A percentile compares a stretch with the other conserved stretches of the same genome.
These are phyloP conservation scores for Cornus kousa DNA, from an alignment of 148 eudicot species.

Conservation along the genomic window DNA sequence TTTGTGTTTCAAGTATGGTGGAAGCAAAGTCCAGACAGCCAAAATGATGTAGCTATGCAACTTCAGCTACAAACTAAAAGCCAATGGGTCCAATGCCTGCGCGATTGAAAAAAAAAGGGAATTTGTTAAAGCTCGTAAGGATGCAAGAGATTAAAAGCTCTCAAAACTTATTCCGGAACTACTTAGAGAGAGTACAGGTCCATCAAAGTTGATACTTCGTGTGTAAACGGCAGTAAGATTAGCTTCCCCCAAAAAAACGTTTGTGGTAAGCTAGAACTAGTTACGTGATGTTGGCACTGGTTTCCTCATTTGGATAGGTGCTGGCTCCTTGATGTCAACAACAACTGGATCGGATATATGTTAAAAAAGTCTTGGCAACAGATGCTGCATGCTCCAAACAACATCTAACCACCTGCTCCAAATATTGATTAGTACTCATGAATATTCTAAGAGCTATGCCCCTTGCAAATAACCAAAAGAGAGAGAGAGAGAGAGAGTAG, in stretches of 20 bases:
- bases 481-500: not conserved
- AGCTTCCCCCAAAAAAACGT: too few relatives aligned
- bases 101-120: not conserved
- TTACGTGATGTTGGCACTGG: constrained; percentile 72
- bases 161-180: not conserved
- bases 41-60: not conserved
- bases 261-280: too few relatives aligned
- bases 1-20: not conserved
- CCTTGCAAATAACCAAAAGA: not conserved
- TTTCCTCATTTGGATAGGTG: constrained; percentile 35
- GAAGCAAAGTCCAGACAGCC: not conserved
- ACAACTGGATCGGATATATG: constrained; percentile 82
- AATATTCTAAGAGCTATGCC: not conserved
- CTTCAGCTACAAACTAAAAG: constrained; percentile 9
- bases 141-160: not conserved
- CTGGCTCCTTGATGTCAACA: constrained; percentile 51
- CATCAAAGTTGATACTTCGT: not conserved
- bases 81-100: constrained; percentile 38
- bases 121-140: not conserved
- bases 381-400: constrained; percentile 89
- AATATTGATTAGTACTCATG: not conserved
- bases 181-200: not conserved
- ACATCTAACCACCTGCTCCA: constrained; percentile 78
- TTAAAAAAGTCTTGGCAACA: constrained; percentile 76
- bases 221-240: not conserved